Percentiles rank a stretch among this genome's conserved stretches.
These are phyloP conservation scores for Curvularia hawaiiensis DNA, from an alignment of 2,329 filamentous ascomycete genomes.

Conservation along the genomic window DNA sequence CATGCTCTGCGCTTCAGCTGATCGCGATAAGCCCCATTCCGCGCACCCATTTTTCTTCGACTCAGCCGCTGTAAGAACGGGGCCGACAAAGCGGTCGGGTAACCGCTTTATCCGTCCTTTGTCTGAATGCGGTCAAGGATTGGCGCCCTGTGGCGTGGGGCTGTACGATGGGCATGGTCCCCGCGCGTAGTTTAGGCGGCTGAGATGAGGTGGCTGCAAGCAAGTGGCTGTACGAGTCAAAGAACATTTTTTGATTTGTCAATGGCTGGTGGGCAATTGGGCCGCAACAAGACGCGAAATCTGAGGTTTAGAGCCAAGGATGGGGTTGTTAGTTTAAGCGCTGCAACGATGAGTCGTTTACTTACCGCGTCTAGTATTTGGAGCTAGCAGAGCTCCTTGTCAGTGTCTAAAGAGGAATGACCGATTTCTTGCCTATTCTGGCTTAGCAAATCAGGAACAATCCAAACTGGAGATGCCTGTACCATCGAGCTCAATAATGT, in stretches of 20 bases:
- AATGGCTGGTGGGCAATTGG: background rate
- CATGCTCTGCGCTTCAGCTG: constrained; percentile 8
- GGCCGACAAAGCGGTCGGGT: background rate
- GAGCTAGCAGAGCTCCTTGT: too few species aligned
- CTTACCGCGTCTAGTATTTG: too few species aligned
- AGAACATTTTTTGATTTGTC: background rate
- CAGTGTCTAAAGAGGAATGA: too few species aligned
- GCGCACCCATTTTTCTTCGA: constrained; percentile 3
- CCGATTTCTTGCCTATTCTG: too few species aligned
- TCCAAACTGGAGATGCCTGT: too few species aligned
- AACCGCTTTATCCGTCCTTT: constrained; percentile 5
- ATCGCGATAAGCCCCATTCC: constrained; percentile 13
- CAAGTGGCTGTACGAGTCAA: background rate
- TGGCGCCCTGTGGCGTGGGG: constrained; percentile 3
- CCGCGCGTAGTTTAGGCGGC: background rate
- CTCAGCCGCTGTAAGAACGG: constrained; percentile 8
- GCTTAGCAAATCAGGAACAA: too few species aligned
- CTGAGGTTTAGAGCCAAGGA: background rate
- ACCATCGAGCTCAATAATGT: too few species aligned
- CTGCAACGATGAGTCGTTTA: too few species aligned
- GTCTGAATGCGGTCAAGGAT: background rate
- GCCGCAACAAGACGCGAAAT: background rate
- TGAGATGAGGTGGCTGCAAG: background rate
- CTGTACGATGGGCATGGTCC: constrained; percentile 1
- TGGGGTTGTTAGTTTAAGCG: background rate